phyloP scores from a whole-genome alignment of 2,329 filamentous ascomycete genomes.

The Colletotrichum musae region DNA sequence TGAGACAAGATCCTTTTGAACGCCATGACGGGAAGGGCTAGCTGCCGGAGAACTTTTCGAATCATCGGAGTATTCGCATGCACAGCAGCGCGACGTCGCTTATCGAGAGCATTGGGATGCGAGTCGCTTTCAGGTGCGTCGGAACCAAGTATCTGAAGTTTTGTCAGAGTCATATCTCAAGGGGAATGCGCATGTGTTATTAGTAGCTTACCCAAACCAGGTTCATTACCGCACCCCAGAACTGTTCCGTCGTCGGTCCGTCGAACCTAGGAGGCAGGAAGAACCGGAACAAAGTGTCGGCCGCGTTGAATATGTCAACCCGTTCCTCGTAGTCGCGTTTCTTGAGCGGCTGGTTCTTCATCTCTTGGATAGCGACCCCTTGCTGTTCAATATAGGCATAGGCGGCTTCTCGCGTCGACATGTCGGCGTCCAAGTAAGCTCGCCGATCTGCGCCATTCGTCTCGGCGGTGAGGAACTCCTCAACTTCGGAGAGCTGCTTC shows the following conservation, averaged over 20 bases:
- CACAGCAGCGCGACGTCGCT: conserved; percentile 12
- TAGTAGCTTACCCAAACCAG: conserved; percentile 47
- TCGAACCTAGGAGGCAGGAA: conserved; percentile 57
- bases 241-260: conserved; percentile 57
- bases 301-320: conserved; percentile 58
- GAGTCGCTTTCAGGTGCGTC: conserved; percentile 3
- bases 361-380: conserved; percentile 8
- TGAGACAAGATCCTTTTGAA: conserved; percentile 45
- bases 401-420: conserved; percentile 47
- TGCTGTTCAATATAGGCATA: conserved; percentile 43
- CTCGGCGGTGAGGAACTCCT: conserved; percentile 33
- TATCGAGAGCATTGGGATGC: conserved; percentile 13
- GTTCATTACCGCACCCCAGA: conserved; percentile 58
- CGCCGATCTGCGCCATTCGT: conserved; percentile 30
- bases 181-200: no score
- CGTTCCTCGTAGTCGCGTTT: conserved; percentile 51
- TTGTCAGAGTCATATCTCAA: neutral
- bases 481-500: conserved; percentile 31
- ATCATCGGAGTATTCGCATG: conserved; percentile 35
- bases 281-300: conserved; percentile 56
- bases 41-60: conserved; percentile 33
- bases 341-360: conserved; percentile 26
- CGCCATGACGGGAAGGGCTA: conserved; percentile 39
- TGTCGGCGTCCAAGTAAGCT: conserved; percentile 30
- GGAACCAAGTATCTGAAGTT: neutral